These are phyloP conservation scores for Magnaporthiopsis poae DNA, from an alignment of 2,329 filamentous ascomycete genomes.

Conservation along the genomic window DNA sequence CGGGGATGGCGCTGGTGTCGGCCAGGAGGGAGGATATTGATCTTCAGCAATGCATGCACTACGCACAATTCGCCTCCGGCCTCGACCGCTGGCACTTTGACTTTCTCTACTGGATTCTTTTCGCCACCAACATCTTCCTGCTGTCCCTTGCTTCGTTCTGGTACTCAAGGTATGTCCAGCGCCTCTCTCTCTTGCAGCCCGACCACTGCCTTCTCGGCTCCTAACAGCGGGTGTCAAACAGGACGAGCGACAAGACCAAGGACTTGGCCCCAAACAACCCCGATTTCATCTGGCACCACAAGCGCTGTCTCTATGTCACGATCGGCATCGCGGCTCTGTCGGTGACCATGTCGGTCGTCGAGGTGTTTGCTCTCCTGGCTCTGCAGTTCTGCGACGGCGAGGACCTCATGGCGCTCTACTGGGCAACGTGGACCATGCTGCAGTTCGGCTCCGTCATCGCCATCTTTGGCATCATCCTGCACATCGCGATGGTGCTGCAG, in stretches of 20 bases:
- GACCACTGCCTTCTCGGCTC: background rate
- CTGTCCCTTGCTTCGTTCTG: slow-evolving; percentile 34
- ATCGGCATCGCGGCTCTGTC: slow-evolving; percentile 34
- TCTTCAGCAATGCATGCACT: slow-evolving; percentile 25
- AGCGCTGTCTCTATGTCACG: slow-evolving; percentile 32
- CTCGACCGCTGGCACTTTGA: slow-evolving; percentile 33
- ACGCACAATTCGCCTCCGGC: slow-evolving; percentile 35
- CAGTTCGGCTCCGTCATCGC: slow-evolving; percentile 50
- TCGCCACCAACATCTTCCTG: slow-evolving; percentile 32
- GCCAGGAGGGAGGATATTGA: slow-evolving; percentile 12
- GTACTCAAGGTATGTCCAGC: slow-evolving; percentile 27
- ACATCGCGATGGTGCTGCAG: slow-evolving; percentile 39
- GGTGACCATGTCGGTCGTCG: slow-evolving; percentile 38
- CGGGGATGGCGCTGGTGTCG: no score
- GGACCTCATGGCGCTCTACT: slow-evolving; percentile 49
- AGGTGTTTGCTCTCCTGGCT: slow-evolving; percentile 43
- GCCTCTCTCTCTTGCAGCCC: no score
- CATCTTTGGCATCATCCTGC: slow-evolving; percentile 46
- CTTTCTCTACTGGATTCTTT: slow-evolving; percentile 37
- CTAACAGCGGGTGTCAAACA: background rate
- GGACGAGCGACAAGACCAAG: slow-evolving; percentile 2
- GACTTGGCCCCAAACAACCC: background rate
- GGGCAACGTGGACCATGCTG: slow-evolving; percentile 52
- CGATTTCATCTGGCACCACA: slow-evolving; percentile 8
- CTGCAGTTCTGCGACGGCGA: slow-evolving; percentile 52